Percentiles rank a stretch among this genome's conserved stretches.
These are phyloP conservation scores for Glebionis coronaria DNA, from an alignment of 129 eudicot species.

Conservation along the genomic window DNA sequence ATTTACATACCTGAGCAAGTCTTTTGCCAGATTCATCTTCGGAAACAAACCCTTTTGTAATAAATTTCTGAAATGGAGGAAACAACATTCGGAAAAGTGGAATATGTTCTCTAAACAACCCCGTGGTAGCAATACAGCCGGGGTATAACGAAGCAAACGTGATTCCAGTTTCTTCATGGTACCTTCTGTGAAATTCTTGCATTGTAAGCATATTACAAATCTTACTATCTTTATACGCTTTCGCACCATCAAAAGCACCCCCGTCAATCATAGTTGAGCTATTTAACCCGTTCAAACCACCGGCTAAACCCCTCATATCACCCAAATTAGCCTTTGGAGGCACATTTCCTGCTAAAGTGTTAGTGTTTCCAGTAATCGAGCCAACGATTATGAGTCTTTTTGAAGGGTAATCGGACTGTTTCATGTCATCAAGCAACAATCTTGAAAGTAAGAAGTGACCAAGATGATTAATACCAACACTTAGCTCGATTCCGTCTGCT, in stretches of 20 bases:
- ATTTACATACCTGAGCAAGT: slow-evolving; percentile 83
- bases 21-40: slow-evolving; percentile 85
- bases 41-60: slow-evolving; percentile 83
- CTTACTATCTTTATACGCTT: slow-evolving; percentile 86
- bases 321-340: slow-evolving; percentile 84
- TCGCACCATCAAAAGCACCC: slow-evolving; percentile 71
- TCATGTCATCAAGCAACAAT: slow-evolving; percentile 63
- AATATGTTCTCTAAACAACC: slow-evolving; percentile 85
- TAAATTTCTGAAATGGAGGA: slow-evolving; percentile 88
- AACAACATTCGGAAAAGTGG: slow-evolving; percentile 69
- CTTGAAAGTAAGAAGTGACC: slow-evolving; percentile 77
- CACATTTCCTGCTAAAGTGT: slow-evolving; percentile 73
- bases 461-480: slow-evolving; percentile 82
- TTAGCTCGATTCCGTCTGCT: slow-evolving; percentile 84
- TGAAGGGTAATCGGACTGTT: slow-evolving; percentile 77
- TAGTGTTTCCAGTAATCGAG: slow-evolving; percentile 84
- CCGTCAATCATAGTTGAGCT: slow-evolving; percentile 89
- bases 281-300: slow-evolving; percentile 65
- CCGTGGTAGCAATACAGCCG: slow-evolving; percentile 88
- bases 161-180: slow-evolving; percentile 86
- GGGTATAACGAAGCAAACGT: slow-evolving; percentile 84
- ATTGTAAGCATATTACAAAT: slow-evolving; percentile 85
- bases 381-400: slow-evolving; percentile 72
- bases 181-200: slow-evolving; percentile 91
- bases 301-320: slow-evolving; percentile 67